These are phyloP conservation scores for Boeremia exigua DNA, from an alignment of 2,329 filamentous ascomycete species.

Conservation along the genomic window DNA sequence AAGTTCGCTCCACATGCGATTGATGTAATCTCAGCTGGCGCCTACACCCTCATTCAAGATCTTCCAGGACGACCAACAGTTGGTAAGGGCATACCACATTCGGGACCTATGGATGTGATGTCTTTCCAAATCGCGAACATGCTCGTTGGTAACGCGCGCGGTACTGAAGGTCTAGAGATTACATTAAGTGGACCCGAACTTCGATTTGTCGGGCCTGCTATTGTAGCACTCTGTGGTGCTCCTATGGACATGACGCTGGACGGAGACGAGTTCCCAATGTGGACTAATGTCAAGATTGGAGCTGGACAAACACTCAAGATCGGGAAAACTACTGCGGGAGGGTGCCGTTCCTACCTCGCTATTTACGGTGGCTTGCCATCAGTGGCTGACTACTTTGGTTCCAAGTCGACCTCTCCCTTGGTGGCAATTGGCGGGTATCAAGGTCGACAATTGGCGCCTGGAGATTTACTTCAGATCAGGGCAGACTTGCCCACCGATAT, in stretches of 20 bases:
- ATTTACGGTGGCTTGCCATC: conserved; percentile 61
- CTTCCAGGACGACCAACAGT: conserved; percentile 62
- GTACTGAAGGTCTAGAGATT: conserved; percentile 64
- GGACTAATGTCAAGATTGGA: conserved; percentile 59
- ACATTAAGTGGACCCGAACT: conserved; percentile 66
- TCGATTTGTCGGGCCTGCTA: conserved; percentile 60
- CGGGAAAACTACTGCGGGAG: conserved; percentile 59
- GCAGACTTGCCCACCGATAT: conserved; percentile 47
- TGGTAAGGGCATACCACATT: conserved; percentile 64
- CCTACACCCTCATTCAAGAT: conserved; percentile 66
- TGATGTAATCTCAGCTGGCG: conserved; percentile 62
- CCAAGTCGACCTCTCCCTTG: conserved; percentile 64
- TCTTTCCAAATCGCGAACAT: conserved; percentile 65
- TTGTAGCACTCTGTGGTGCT: conserved; percentile 65
- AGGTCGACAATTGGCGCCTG: conserved; percentile 61
- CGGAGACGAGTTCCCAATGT: conserved; percentile 58
- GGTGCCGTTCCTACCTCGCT: conserved; percentile 65
- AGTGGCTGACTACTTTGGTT: conserved; percentile 63
- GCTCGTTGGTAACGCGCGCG: conserved; percentile 62
- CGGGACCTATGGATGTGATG: conserved; percentile 68
- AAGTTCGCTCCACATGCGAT: conserved; percentile 58
- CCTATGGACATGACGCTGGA: conserved; percentile 60
- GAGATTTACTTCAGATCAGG: conserved; percentile 59
- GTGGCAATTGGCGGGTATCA: conserved; percentile 67
- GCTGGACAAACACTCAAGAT: conserved; percentile 62